Evolutionary conservation across 495 filamentous ascomycete species (phyloP), one percentile per base, ranked within the genome.

Genomic region (Annulohypoxylon maeteangense): DNA sequence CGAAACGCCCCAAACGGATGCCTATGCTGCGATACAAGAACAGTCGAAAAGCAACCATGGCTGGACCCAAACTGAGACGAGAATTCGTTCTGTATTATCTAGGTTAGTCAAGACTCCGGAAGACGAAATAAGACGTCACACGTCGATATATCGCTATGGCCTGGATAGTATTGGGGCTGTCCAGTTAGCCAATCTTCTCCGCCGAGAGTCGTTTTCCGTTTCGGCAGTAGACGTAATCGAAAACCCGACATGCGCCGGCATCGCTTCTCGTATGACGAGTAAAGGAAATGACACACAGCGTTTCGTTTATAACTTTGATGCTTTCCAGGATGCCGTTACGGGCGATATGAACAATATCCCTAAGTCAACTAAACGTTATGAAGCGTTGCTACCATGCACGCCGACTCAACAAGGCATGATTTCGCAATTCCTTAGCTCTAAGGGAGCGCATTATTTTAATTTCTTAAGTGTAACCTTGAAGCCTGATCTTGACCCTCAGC

Each of bases 121-220:
- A 10, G 76, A 85, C 3, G 81, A 84, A 18, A 91, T 98, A 25
- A 75, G 77, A 2, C 84, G 85, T 12, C 71, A 79, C 6, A 87
- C 88, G 1, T 92, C 89, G 25, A 93, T 97, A 23, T 96, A 94
- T 74, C 87, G 89, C 67, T 86, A 97, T 25, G 94, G 95, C 1
- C 81, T 97, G 45, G 94, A 98, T 78, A 96, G 93, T 61, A 93
- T 98, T 68, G 92, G 88, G 38, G 91, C 93, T 0, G 93, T 97
- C 62, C 90, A 93, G 63, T 83, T 94, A 34, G 91, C 91, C 2
- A 82, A 86, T 16, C 75, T 85, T 48, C 85, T 94, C 18, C 87
- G 89, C 27, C 84, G 87, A 48, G 74, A 85, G 62, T 85, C 86
- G 0, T 72, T 88, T n/a, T 74, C 79, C 14, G 78, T 93, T 10